Base-by-base conservation (phyloP, 345 rosid species). In the Pugionium cornutum region DNA sequence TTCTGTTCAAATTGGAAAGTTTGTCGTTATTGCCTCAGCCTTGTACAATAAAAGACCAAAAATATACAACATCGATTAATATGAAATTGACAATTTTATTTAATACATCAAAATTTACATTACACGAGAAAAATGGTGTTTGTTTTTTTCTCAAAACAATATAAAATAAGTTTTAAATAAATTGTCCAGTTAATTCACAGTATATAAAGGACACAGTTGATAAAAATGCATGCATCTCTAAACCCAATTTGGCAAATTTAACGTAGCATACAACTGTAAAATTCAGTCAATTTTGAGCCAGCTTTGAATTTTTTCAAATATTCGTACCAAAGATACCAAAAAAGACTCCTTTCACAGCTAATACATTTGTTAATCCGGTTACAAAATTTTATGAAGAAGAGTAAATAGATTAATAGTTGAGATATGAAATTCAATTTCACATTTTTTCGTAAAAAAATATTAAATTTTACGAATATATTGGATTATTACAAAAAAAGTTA, bases 241-340 rank as follows among this genome's bases (percentile, higher is more conserved):
- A 70, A 25, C 25, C 30, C 43, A 70, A 53, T 36, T 62, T 9
- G 18, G 47, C 41, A 45, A 62, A 53, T 44, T 3, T 7, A 35
- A 62, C 5, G 35, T 53, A 55, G 55, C 48, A 61, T 52, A 51
- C 35, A 4, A 51, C 7, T 32, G 47, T 10, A 37, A 57, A 9
- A 31, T 10, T 30, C 29, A 60, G 46, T 25, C 41, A 62, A 8
- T 10, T 35, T 26, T 42, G 73, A 44, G 59, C 73, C 59, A 68
- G 53, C 9, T 51, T 40, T 53, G 43, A 53, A 69, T 61, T 45
- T 4, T 57, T 68, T 58, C 66, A 68, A 58, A 68, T 50, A 18
- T 40, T 58, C 29, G 58, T 58, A 68, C 32, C 27, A 18, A 56
- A 66, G 62, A 66, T 54, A 66, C 66, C 66, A 41, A 41, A 66